A percentile compares a stretch with the other conserved stretches of the same genome.
These are phyloP conservation scores for Eucalyptus marginata DNA, from an alignment of 345 rosid genomes.

Conservation along the genomic window DNA sequence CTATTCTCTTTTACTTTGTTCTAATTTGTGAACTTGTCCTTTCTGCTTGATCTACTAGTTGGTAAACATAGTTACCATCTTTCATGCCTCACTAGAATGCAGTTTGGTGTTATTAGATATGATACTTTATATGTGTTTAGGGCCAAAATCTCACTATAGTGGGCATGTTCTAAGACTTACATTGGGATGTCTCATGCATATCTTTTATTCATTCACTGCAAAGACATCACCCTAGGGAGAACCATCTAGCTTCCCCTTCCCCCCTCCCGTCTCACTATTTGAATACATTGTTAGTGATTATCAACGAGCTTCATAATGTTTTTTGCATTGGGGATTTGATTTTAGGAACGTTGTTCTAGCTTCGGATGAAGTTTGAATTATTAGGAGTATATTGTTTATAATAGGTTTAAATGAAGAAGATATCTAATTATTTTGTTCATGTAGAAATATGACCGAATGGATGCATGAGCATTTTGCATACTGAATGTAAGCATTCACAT, in stretches of 20 bases:
- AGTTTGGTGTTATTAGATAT: background rate
- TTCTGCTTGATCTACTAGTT: background rate
- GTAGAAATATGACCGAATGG: background rate
- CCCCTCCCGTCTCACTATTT: background rate
- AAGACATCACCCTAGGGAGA: background rate
- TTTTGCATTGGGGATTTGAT: background rate
- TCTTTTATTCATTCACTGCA: background rate
- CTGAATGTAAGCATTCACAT: background rate
- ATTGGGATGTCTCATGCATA: background rate
- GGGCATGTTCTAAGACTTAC: background rate
- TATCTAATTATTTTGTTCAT: background rate
- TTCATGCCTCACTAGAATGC: background rate
- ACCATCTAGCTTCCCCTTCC: background rate
- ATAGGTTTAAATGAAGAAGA: background rate
- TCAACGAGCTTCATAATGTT: background rate
- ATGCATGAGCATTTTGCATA: background rate
- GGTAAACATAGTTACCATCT: background rate
- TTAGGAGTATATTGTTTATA: background rate
- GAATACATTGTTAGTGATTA: background rate
- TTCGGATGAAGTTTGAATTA: background rate
- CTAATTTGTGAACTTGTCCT: background rate
- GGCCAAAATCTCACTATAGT: background rate
- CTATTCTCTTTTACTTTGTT: background rate
- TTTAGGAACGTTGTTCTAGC: background rate
- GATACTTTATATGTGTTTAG: background rate